These are phyloP conservation scores for Chrysoporthe austroafricana DNA, from an alignment of 2,329 filamentous ascomycete genomes.

Conservation along the genomic window DNA sequence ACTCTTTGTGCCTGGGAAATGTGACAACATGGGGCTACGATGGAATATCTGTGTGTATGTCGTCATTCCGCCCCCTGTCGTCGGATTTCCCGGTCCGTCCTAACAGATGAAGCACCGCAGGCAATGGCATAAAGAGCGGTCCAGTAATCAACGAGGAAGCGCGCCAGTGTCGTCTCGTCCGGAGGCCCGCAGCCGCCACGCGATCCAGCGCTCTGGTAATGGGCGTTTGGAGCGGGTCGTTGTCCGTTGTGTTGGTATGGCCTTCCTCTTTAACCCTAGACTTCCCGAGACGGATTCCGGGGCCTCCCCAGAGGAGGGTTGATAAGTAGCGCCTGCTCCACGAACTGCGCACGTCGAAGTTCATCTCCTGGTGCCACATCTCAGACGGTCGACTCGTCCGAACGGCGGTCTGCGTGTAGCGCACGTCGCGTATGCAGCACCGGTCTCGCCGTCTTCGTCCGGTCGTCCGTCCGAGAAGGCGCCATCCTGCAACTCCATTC, in stretches of 20 bases:
- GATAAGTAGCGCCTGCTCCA: background rate
- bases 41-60: slow-evolving; percentile 3
- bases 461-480: slow-evolving; percentile 1
- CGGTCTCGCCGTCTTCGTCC: background rate
- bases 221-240: slow-evolving; percentile 10
- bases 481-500: background rate
- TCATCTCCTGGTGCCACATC: background rate
- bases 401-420: slow-evolving; percentile 9
- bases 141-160: background rate
- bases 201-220: slow-evolving; percentile 14
- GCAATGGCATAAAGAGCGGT: background rate
- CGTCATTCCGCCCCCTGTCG: slow-evolving; percentile 13
- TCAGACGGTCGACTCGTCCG: background rate
- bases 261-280: slow-evolving; percentile 22
- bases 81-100: slow-evolving; percentile 2
- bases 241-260: slow-evolving; percentile 16
- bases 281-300: slow-evolving; percentile 4
- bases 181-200: background rate
- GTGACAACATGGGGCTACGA: background rate
- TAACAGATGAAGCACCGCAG: background rate
- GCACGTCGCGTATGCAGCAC: background rate
- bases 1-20: background rate
- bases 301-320: background rate
- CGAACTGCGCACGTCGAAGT: background rate
- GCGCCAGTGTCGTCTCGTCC: background rate